Evolutionary conservation across 176 grass and related monocot species (phyloP).

Genomic region (Aegilops bicornis): DNA sequence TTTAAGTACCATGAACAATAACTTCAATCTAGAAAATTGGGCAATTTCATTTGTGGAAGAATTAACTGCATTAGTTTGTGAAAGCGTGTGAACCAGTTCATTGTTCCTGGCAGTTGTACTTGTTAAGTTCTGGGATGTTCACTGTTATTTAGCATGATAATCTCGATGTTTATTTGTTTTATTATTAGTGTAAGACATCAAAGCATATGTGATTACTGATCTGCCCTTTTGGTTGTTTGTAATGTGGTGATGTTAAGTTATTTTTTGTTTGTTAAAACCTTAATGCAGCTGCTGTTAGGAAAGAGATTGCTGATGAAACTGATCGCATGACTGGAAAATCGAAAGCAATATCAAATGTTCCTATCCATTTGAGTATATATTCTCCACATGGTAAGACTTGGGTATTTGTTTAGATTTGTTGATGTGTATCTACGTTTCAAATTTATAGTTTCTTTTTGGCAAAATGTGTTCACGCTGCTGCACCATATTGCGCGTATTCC

Average conservation of each 20-base stretch:
- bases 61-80: not conserved
- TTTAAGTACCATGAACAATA: not conserved
- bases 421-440: not conserved
- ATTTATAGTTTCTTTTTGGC: not conserved
- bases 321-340: slow-evolving; percentile 98
- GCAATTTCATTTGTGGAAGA: not conserved
- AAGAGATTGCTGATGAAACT: slow-evolving; percentile 95
- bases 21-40: not conserved
- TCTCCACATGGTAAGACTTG: slow-evolving; percentile 81
- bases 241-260: slow-evolving; percentile 15
- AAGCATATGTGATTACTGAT: slow-evolving; percentile 11
- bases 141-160: slow-evolving; percentile 1
- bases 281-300: slow-evolving; percentile 91
- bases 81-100: not conserved
- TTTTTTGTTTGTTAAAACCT: slow-evolving; percentile 15
- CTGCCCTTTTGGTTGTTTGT: slow-evolving; percentile 10
- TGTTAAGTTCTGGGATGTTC: not conserved
- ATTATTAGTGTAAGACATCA: not conserved
- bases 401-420: slow-evolving; percentile 12
- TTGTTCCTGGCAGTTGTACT: not conserved
- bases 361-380: slow-evolving; percentile 98
- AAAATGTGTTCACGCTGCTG: not conserved
- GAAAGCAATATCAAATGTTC: slow-evolving; percentile 97
- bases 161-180: not conserved
- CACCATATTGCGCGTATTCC: not conserved